Conservation (phyloP, 768 basidiomycete genomes). For the Russula lepida region DNA sequence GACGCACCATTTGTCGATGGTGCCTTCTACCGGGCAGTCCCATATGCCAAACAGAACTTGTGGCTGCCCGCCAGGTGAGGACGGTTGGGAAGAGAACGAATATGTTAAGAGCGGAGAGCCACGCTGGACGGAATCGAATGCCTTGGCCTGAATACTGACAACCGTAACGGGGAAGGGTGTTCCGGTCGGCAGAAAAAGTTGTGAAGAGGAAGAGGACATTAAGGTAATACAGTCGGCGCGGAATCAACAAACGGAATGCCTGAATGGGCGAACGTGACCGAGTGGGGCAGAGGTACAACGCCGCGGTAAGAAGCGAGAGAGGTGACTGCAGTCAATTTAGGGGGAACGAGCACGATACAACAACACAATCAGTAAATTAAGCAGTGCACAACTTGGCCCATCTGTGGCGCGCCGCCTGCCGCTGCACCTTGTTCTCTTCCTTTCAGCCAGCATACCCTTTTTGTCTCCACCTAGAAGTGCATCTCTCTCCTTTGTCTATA, state of each 20-base stretch:
- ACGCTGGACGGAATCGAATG: conserved; percentile 44
- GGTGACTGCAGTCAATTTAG: background rate
- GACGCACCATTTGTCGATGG: conserved; percentile 62
- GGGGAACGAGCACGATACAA: background rate
- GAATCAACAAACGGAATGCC: background rate
- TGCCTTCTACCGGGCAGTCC: conserved; percentile 83
- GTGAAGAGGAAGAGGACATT: conserved; percentile 31
- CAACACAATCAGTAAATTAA: background rate
- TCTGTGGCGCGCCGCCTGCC: conserved; percentile 10
- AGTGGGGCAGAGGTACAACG: conserved; percentile 1
- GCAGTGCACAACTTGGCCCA: background rate
- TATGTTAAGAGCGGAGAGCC: conserved; percentile 79
- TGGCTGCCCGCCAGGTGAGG: conserved; percentile 37
- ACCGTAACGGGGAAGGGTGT: conserved; percentile 86
- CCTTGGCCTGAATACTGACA: conserved; percentile 50
- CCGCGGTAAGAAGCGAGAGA: conserved; percentile 1
- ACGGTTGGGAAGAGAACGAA: conserved; percentile 57
- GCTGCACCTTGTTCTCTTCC: background rate
- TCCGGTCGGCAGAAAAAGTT: conserved; percentile 63
- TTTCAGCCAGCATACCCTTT: conserved; percentile 10
- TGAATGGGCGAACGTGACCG: background rate
- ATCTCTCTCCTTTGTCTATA: background rate
- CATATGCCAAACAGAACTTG: conserved; percentile 82
- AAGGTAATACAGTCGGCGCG: background rate
- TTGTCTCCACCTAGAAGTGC: conserved; percentile 1